Base-by-base conservation (phyloP, 805 yeast species). In the Citeromyces matritensis region DNA sequence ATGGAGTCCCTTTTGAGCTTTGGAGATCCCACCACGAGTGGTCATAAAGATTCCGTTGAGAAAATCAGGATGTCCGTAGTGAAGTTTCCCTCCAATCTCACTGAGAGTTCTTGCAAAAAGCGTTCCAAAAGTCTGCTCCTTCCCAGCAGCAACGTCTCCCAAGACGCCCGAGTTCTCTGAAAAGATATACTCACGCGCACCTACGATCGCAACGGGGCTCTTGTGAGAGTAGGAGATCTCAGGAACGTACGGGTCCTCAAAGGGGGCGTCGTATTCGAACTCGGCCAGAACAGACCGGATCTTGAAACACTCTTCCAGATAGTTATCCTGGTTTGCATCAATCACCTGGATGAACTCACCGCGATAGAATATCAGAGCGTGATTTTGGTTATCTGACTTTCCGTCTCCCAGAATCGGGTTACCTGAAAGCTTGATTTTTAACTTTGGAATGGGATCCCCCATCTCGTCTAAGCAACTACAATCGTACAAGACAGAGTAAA, bases 321-420 rank as follows among this genome's bases (percentile, higher is more conserved):
- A 88, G 49, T 88, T 88, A 50, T 88, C 97, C 57, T 88, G 97
- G 44, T 88, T 88, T 1, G 97, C 95, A 62, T 88, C 97, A 36
- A 88, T 74, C 3, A 86, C 85, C 57, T 88, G 96, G 40, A 88
- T 77, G 48, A 85, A 86, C 47, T 88, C 97, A 14, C 97, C 97
- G 34, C 97, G 69, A 50, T 80, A 77, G 54, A 81, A 88, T 9
- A 86, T 74, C 26, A 88, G 49, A 2, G 94, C 73, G 49, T 81
- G 81, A 47, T 88, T 88, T 55, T 88, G 97, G 50, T 88, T 88
- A 50, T 88, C 97, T 10, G 95, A 77, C 50, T 88, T 88, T 24
- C 97, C 97, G 54, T 88, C 97, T 17, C 97, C 97, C 29, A 86
- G 58, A 32, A 88, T 88, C 9, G 97, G 97, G 54, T 88, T 79